These are phyloP conservation scores for Phanerochaete sordida DNA, from an alignment of 768 basidiomycete species.

Conservation along the genomic window DNA sequence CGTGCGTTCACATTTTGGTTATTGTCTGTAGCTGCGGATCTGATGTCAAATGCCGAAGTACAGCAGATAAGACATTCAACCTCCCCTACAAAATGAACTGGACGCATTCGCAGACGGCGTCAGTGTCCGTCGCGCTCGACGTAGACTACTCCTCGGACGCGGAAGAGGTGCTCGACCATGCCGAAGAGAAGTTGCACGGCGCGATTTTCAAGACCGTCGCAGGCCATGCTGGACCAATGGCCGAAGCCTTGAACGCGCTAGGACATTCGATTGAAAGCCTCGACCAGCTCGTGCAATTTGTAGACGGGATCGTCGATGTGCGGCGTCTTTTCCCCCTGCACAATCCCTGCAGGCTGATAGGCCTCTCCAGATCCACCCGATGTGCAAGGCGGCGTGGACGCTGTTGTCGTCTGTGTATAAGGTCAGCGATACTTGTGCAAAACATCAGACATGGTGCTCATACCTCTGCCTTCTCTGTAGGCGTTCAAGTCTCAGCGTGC, in stretches of 20 bases:
- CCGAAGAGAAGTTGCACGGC: not conserved
- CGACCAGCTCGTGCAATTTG: constrained; percentile 5
- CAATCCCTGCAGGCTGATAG: not conserved
- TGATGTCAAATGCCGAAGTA: not conserved
- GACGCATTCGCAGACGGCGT: not conserved
- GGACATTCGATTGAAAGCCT: constrained; percentile 2
- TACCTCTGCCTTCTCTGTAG: not conserved
- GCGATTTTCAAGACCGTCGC: not conserved
- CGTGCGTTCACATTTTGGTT: not conserved
- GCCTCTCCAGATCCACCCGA: constrained; percentile 4
- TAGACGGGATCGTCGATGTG: constrained; percentile 8
- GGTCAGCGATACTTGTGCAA: not conserved
- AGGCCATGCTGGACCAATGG: not conserved
- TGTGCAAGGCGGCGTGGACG: constrained; percentile 12
- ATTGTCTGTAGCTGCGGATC: not conserved
- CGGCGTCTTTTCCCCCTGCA: too few species aligned
- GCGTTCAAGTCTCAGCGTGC: not conserved
- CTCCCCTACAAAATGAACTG: not conserved
- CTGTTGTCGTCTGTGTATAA: constrained; percentile 10
- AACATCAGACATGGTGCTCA: not conserved
- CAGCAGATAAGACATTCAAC: not conserved
- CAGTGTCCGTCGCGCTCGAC: not conserved
- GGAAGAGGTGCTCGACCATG: not conserved
- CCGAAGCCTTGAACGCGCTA: not conserved
- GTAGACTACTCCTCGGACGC: not conserved